A percentile compares a stretch with the other conserved stretches of the same genome.
phyloP scores from a whole-genome alignment of 176 grass and related monocot species.

The Puya raimondii region DNA sequence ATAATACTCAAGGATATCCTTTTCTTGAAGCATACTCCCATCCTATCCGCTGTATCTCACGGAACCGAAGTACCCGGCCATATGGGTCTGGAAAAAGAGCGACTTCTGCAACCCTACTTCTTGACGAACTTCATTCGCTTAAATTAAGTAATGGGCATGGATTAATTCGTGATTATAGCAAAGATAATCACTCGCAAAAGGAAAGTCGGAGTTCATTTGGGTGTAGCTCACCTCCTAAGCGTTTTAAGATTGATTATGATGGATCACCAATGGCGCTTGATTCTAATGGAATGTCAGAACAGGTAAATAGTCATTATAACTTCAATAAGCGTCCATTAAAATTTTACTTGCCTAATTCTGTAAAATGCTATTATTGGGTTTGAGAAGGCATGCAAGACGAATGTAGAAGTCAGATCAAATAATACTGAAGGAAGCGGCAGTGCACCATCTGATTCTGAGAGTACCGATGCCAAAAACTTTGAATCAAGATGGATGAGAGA shows the following conservation, averaged over 20 bases:
- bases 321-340: neutral
- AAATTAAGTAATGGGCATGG: conserved; percentile 27
- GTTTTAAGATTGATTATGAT: conserved; percentile 33
- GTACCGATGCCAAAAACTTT: conserved; percentile 44
- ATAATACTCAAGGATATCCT: conserved; percentile 46
- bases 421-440: conserved; percentile 40
- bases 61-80: conserved; percentile 37
- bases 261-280: conserved; percentile 9
- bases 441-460: conserved; percentile 59
- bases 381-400: conserved; percentile 27
- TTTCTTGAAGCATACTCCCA: conserved; percentile 84
- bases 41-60: conserved; percentile 83
- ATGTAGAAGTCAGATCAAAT: conserved; percentile 30
- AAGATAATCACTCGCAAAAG: conserved; percentile 21
- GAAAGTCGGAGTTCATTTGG: conserved; percentile 26
- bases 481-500: conserved; percentile 46
- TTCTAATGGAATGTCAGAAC: conserved; percentile 23
- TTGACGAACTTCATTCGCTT: conserved; percentile 31
- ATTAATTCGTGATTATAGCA: conserved; percentile 27
- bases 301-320: conserved; percentile 26
- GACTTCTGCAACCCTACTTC: conserved; percentile 17
- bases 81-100: conserved; percentile 33
- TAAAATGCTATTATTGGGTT: conserved; percentile 13
- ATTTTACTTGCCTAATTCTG: neutral
- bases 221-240: conserved; percentile 28